Evolutionary conservation across 2,329 filamentous ascomycete genomes (phyloP).

Genomic region (Aspergillus ruber): DNA sequence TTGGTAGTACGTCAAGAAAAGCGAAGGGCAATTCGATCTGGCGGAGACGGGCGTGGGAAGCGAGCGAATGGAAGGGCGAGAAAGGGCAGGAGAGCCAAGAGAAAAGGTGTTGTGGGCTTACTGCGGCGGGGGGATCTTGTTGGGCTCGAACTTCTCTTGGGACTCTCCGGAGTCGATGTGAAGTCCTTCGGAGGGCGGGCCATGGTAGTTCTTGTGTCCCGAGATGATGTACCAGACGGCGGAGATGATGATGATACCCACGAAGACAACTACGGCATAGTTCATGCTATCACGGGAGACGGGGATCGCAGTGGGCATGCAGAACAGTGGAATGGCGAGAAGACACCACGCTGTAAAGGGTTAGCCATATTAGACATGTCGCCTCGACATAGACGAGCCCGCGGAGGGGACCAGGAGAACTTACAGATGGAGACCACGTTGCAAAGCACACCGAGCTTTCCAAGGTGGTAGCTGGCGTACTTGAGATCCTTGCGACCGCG

Average conservation of each 20-base stretch:
- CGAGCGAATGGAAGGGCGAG: neutral
- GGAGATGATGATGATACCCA: conserved; percentile 57
- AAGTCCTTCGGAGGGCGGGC: conserved; percentile 24
- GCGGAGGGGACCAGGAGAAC: conserved; percentile 20
- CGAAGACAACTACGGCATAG: conserved; percentile 69
- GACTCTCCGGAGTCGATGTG: conserved; percentile 2
- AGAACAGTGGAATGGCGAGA: conserved; percentile 67
- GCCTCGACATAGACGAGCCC: neutral
- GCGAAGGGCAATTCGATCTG: too few species aligned
- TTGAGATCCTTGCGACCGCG: conserved; percentile 55
- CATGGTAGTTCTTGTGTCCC: conserved; percentile 55
- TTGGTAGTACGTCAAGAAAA: too few species aligned
- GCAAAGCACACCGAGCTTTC: conserved; percentile 53
- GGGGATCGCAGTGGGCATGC: conserved; percentile 47
- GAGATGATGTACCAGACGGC: conserved; percentile 62
- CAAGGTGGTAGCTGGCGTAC: conserved; percentile 45
- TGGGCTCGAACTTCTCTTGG: neutral
- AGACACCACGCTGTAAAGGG: conserved; percentile 50
- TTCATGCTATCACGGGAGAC: conserved; percentile 58
- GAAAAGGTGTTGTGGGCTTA: neutral
- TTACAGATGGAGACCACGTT: conserved; percentile 61
- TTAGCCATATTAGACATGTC: neutral
- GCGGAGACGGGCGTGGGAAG: neutral
- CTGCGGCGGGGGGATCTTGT: neutral
- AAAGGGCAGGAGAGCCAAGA: neutral